Evolutionary conservation across 805 yeast species (phyloP), one percentile per base, ranked within the genome.

Genomic region (Saccharomycopsis vini): DNA sequence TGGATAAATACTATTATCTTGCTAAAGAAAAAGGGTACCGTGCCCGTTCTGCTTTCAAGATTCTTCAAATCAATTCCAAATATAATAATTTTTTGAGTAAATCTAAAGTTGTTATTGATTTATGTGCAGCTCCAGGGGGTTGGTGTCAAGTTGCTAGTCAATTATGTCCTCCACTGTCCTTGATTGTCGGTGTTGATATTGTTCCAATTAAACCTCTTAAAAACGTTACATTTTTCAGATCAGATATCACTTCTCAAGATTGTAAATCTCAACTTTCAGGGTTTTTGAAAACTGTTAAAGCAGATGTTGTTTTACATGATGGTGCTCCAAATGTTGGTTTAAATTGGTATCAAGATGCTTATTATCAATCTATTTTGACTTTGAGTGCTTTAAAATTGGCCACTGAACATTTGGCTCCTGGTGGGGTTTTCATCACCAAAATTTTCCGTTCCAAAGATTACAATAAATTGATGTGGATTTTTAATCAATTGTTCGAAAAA

Each of bases 261-360:
- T 92, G 99, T 71, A 75, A 97, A 54, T 86, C 96, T 36, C 87
- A 77, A 62, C 72, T 92, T 50, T 77, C 97, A 60, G 97, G 97
- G 23, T 88, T 90, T 60, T 81, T 92, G 81, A 92, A 92, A 62
- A 89, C 97, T 1, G 92, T 97, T 97, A 92, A 92, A 57, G 99
- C 97, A 1, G 97, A 92, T 60, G 86, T 95, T 0, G 97, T 92
- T 16, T 68, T 92, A 59, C 98, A 92, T 65, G 99, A 92, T 73
- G 99, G 99, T 80, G 99, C 99, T 23, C 99, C 99, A 24, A 92
- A 92, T 59, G 97, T 92, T 56, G 99, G 99, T 81, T 73, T 92
- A 58, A 95, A 95, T n/a, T 92, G 99, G 99, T 92, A 85, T 18
- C 99, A 92, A 64, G 99, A 92, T 77, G 98, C 99, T 1, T 92